Evolutionary conservation across 768 basidiomycete species (phyloP), one percentile per base, ranked within the genome.

Genomic region (Boletus vermiculosoides): DNA sequence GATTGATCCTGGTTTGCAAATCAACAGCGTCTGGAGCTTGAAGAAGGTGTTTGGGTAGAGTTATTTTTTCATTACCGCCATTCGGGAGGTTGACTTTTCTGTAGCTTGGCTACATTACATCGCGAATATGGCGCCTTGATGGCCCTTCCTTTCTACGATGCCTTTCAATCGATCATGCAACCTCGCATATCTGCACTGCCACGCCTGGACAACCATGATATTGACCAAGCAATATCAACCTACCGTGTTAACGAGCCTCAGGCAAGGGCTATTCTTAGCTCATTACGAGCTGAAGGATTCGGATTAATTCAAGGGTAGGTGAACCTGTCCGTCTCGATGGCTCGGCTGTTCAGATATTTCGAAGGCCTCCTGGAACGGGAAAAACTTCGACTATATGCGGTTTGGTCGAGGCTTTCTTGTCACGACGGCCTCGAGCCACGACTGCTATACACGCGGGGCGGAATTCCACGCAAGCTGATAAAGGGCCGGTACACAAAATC

Each of bases 331-430:
- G 3, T 63, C 41, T 33, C n/a, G n/a, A 40, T 55, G 31, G 18
- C 28, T 45, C 42, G 42, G 47, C 28, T 42, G 11, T 41, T 52
- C 5, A 60, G 9, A 48, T 50, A 28, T 39, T 20, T 49, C 28
- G 60, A 95, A 70, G 96, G 23, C 97, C 97, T 36, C 97, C 97
- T 2, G 97, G 97, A 53, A 99, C 97, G 0, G 97, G 97, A 13
- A 99, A 99, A 76, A 99, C 97, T 10, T 96, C 92, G 22, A 99
- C 97, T 1, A 98, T 99, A 59, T 93, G 93, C 63, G 94, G 92
- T 22, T 79, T 99, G n/a, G 89, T 97, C 7, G 86, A 91, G 41
- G 83, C 87, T 5, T 93, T 89, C 67, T 70, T 97, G 39, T 82
- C 87, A 3, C 79, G 77, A 39, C 86, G 89, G 8, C 71, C 74